Evolutionary conservation across 495 filamentous ascomycete genomes (phyloP).

Genomic region (Talaromyces thailandensis): DNA sequence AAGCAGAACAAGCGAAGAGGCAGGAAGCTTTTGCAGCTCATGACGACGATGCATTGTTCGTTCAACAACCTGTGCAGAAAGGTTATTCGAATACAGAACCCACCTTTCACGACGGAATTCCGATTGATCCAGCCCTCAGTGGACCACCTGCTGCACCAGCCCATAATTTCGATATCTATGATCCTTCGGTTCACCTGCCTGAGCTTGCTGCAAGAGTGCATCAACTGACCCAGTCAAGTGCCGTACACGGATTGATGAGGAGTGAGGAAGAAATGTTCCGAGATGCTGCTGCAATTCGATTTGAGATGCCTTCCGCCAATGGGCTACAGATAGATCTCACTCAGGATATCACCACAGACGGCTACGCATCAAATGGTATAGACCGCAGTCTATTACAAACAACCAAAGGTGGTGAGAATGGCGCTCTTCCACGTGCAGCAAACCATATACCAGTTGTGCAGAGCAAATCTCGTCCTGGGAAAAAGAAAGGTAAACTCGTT

Average conservation of each 20-base stretch:
- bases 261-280: neutral
- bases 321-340: neutral
- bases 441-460: neutral
- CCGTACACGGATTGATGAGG: neutral
- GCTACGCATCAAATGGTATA: neutral
- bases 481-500: neutral
- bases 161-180: neutral
- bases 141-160: neutral
- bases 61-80: constrained; percentile 16
- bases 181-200: neutral
- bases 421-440: neutral
- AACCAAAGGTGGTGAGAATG: neutral
- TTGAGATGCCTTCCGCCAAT: neutral
- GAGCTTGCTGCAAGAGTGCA: constrained; percentile 2
- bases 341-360: neutral
- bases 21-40: constrained; percentile 32
- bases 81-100: constrained; percentile 2
- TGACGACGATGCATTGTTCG: constrained; percentile 16
- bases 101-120: constrained; percentile 25
- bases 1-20: constrained; percentile 40
- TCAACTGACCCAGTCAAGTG: constrained; percentile 1
- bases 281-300: constrained; percentile 5
- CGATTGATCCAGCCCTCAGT: constrained; percentile 42
- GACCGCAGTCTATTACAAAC: neutral
- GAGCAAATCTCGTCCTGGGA: neutral